Base-by-base conservation (phyloP, 345 rosid species). In the Camelina sativa region DNA sequence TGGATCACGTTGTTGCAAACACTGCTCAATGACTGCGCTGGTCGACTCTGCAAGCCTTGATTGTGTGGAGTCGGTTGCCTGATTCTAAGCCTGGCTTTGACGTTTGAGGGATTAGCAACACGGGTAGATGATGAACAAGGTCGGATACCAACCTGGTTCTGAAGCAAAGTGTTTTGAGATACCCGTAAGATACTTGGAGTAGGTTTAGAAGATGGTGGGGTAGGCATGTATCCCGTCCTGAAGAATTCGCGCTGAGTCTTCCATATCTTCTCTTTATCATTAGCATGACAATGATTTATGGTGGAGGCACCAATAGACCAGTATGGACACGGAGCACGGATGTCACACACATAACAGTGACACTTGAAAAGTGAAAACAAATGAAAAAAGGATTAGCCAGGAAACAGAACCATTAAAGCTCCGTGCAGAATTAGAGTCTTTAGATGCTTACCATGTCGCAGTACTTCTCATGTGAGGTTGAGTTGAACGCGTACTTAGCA, bases 271-370 rank as follows among this genome's bases (percentile, higher is more conserved):
- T 75, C 85, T 78, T 86, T 84, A 66, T 94, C 86, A 23, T 87
- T 90, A 66, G 98, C 98, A 80, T 91, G 89, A 71, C 98, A 94
- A 79, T 94, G 98, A 74, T 86, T 86, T 35, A 40, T 12, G 51
- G 5, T 68, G 22, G 72, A 79, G 55, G 32, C 20, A 38, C 93
- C 89, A 5, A 60, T 40, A 65, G 81, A 86, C 98, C 98, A 93
- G 60, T 67, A 73, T 1, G 43, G 22, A 80, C 97, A 93, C 43
- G 96, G 98, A 12, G 93, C 97, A 61, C 51, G 82, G n/a, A 81
- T 77, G 80, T 93, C 98, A 8, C 97, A 93, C 37, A 93, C 97
- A 64, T 87, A 93, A 68, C 96, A 91, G 70, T 93, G 93, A 73
- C 97, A 93, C 96, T 93, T 87, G 43, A 76, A 40, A 28, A 46